Evolutionary conservation across 345 rosid species (phyloP), one percentile per base, ranked within the genome.

Genomic region (Hibiscus syriacus): DNA sequence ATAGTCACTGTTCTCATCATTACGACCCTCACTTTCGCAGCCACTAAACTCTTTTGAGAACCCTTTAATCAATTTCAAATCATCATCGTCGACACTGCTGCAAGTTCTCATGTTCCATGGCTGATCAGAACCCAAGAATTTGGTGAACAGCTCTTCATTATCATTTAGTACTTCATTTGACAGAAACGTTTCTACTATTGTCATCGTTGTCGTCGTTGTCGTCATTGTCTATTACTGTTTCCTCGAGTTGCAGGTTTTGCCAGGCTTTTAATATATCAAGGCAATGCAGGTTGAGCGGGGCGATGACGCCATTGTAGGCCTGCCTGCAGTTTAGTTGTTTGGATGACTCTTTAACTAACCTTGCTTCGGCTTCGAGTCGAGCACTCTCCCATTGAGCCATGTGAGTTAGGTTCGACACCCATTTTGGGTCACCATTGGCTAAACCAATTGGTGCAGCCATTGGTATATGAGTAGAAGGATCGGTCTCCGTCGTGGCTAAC

Each of bases 381-480:
- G 84, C 82, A 67, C 76, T 83, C 53, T 83, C 86, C 86, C 86
- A 83, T 19, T 83, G 84, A 74, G 86, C 86, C 82, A 78, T 78
- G 69, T 83, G 86, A 27, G 82, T 73, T 25, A 82, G 73, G 19
- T 75, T 74, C 11, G 57, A 53, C 16, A 53, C 5, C 29, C 10
- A 22, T 26, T 53, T 53, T 5, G 57, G 29, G 4, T 53, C 29
- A 10, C 57, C 57, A 23, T 53, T 53, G 25, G 14, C 14, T 9
- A 27, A 52, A 25, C 56, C 27, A 52, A 52, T 5, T 19, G 27
- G 27, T 9, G 57, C 57, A 10, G 11, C 57, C 57, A 53, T 23
- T 23, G 36, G 60, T 19, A 14, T 55, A 27, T 55, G 60, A 26
- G 60, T 55, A 11, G 36, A 16, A 11, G 60, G 60, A 55, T 55